Conservation (phyloP, 2,329 filamentous ascomycete genomes). For the Pyrenophora graminea region DNA sequence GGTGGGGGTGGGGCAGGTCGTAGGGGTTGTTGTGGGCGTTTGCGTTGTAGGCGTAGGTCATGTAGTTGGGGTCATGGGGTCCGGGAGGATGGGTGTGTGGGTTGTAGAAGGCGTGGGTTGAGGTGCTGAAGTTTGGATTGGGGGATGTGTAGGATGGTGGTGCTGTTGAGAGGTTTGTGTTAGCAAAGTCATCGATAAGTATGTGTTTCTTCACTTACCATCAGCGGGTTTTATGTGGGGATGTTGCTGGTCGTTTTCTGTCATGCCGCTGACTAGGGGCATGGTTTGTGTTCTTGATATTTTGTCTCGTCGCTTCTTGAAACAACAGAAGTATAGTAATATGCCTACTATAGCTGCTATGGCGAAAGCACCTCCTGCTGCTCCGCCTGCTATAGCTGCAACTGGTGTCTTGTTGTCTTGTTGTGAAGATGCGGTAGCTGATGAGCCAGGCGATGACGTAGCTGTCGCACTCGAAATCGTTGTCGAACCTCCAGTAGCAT, state of each 20-base stretch:
- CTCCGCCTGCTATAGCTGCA: slow-evolving; percentile 32
- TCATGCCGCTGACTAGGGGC: background rate
- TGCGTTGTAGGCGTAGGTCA: background rate
- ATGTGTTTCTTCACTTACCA: background rate
- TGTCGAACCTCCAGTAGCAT: slow-evolving; percentile 15
- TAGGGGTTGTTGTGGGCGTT: slow-evolving; percentile 2
- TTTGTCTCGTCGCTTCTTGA: slow-evolving; percentile 11
- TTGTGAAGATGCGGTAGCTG: background rate
- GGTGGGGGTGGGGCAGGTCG: background rate
- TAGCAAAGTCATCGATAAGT: no score
- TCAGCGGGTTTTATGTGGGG: background rate
- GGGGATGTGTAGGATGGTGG: slow-evolving; percentile 14
- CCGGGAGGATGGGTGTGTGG: background rate
- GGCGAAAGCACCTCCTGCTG: slow-evolving; percentile 24
- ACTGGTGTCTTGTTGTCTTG: slow-evolving; percentile 9
- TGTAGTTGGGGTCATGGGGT: background rate
- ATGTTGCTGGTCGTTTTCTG: background rate
- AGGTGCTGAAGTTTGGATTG: slow-evolving; percentile 1
- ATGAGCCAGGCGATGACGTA: slow-evolving; percentile 1
- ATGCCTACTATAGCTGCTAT: slow-evolving; percentile 20
- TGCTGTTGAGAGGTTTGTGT: background rate
- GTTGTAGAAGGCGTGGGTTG: background rate
- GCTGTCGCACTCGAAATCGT: slow-evolving; percentile 3
- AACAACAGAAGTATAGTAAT: slow-evolving; percentile 24
- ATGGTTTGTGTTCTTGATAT: background rate